Evolutionary conservation across 768 basidiomycete species (phyloP).

Genomic region (Mycena sanguinolenta): DNA sequence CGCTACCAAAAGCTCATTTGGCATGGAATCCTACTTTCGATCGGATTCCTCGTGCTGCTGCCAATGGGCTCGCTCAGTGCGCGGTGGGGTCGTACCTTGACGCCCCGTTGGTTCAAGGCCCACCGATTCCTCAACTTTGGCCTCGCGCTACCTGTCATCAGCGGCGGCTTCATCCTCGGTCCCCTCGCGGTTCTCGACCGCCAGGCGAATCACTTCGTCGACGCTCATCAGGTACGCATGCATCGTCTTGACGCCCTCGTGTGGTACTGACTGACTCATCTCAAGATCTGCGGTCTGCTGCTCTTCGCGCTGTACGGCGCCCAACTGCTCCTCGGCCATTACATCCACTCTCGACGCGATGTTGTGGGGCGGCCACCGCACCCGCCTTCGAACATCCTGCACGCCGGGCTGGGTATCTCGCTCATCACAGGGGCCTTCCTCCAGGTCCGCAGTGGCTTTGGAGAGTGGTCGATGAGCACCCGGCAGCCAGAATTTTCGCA

Average conservation of each 20-base stretch:
- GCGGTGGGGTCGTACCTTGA: constrained; percentile 66
- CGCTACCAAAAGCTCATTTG: constrained; percentile 60
- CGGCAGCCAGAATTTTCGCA: constrained; percentile 49
- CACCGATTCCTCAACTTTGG: constrained; percentile 66
- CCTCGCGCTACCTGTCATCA: constrained; percentile 64
- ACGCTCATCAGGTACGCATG: constrained; percentile 66
- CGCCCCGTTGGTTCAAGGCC: constrained; percentile 66
- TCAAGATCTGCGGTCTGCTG: constrained; percentile 65
- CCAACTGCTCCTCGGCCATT: constrained; percentile 66
- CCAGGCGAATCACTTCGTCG: constrained; percentile 57
- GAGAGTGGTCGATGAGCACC: constrained; percentile 57
- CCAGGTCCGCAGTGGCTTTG: constrained; percentile 64
- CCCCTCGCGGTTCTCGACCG: constrained; percentile 60
- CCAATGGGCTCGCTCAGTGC: constrained; percentile 68
- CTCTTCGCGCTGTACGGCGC: constrained; percentile 64
- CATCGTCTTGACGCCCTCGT: neutral
- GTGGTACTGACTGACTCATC: neutral
- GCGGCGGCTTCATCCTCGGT: constrained; percentile 63
- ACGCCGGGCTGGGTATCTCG: constrained; percentile 65
- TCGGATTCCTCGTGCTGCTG: constrained; percentile 70
- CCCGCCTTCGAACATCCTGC: constrained; percentile 68
- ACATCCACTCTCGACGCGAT: constrained; percentile 60
- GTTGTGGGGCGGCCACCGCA: constrained; percentile 50
- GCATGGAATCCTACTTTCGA: constrained; percentile 64
- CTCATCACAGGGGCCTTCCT: constrained; percentile 65